These are phyloP conservation scores for Rhodotorula sp. DNA, from an alignment of 1,284 basidiomycete genomes.

Conservation along the genomic window DNA sequence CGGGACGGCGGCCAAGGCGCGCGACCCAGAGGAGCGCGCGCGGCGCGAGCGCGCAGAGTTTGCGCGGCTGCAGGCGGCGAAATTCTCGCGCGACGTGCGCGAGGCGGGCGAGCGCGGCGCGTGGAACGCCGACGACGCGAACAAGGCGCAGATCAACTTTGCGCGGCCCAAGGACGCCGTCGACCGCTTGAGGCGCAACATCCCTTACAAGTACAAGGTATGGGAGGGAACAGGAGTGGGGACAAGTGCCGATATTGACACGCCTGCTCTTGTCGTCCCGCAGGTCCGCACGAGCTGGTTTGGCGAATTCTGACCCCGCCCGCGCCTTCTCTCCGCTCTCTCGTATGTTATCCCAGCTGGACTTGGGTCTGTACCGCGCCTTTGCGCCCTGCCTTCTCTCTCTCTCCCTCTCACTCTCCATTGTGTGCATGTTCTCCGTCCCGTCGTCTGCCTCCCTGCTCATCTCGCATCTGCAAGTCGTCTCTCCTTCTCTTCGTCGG, in stretches of 20 bases:
- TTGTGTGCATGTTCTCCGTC: too few relatives aligned
- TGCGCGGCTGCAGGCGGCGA: slow-evolving; percentile 38
- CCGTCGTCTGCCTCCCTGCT: too few relatives aligned
- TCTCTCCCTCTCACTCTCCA: too few relatives aligned
- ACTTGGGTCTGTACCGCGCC: too few relatives aligned
- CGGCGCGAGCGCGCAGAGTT: slow-evolving; percentile 32
- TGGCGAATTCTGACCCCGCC: slow-evolving; percentile 22
- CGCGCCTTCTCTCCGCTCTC: neutral
- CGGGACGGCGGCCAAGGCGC: neutral
- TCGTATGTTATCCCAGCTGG: too few relatives aligned
- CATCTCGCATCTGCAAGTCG: too few relatives aligned
- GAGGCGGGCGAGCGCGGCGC: slow-evolving; percentile 38
- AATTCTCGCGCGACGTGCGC: slow-evolving; percentile 35
- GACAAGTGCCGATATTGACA: neutral
- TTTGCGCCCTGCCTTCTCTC: too few relatives aligned
- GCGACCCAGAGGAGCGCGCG: slow-evolving; percentile 23
- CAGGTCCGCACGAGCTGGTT: slow-evolving; percentile 28
- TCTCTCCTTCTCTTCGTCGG: too few relatives aligned
- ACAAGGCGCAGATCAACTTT: slow-evolving; percentile 30
- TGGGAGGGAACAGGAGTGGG: too few relatives aligned
- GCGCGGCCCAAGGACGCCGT: slow-evolving; percentile 44
- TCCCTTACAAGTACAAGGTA: slow-evolving; percentile 45
- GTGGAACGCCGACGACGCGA: slow-evolving; percentile 19
- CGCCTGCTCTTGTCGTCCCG: too few relatives aligned
- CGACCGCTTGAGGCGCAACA: slow-evolving; percentile 41